Evolutionary conservation across 2,329 filamentous ascomycete species (phyloP).

Genomic region (Sphaceloma murrayae): DNA sequence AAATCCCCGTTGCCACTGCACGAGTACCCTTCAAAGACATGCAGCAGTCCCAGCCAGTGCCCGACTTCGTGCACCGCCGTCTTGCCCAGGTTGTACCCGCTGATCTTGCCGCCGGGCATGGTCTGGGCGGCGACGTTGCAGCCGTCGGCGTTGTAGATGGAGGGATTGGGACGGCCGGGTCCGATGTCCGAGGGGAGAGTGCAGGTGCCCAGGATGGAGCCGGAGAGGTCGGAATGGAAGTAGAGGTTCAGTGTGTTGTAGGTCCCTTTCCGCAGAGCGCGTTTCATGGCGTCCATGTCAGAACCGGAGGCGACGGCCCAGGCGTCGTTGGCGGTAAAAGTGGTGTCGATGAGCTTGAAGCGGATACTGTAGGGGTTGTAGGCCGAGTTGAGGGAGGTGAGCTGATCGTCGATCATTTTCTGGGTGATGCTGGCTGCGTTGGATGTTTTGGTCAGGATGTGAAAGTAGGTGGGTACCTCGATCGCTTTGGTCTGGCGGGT

Average conservation of each 20-base stretch:
- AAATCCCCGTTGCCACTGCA: constrained; percentile 38
- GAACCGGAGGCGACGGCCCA: constrained; percentile 43
- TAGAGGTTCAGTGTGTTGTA: constrained; percentile 51
- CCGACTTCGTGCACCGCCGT: constrained; percentile 42
- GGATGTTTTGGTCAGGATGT: constrained; percentile 34
- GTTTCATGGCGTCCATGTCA: constrained; percentile 45
- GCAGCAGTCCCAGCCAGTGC: constrained; percentile 40
- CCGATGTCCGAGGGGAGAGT: constrained; percentile 38
- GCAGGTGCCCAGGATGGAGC: constrained; percentile 45
- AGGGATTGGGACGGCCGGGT: constrained; percentile 29
- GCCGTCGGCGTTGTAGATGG: constrained; percentile 43
- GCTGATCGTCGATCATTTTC: constrained; percentile 33
- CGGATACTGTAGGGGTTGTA: constrained; percentile 43
- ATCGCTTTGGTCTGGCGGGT: constrained; percentile 25
- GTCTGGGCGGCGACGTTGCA: constrained; percentile 49
- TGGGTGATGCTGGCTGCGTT: constrained; percentile 33
- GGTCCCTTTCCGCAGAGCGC: constrained; percentile 42
- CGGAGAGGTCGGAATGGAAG: constrained; percentile 46
- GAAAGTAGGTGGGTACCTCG: constrained; percentile 36
- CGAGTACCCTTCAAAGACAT: constrained; percentile 39
- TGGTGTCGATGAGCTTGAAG: constrained; percentile 42
- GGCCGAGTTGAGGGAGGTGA: constrained; percentile 33
- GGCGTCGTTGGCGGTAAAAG: constrained; percentile 43
- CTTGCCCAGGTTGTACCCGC: constrained; percentile 41
- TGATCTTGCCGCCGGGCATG: constrained; percentile 43